Conservation (phyloP, 768 basidiomycete species). For the Tricholomella constricta region DNA sequence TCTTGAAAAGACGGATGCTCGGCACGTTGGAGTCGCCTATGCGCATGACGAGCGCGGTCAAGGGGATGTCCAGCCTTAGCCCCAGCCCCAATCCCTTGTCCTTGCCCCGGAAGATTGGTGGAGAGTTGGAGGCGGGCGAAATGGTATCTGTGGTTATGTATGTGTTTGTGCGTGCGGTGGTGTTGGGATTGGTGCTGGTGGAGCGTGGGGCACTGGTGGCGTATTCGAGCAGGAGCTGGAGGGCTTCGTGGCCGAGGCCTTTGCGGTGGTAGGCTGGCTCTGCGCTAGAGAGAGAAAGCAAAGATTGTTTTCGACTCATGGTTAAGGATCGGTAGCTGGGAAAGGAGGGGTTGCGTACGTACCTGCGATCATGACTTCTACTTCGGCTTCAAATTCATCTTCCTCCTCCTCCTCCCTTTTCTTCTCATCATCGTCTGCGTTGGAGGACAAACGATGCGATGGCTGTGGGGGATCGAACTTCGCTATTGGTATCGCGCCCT, state of each 20-base stretch:
- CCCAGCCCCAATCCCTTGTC: too few relatives aligned
- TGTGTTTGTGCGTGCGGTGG: too few relatives aligned
- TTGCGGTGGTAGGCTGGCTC: slow-evolving; percentile 68
- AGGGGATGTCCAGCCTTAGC: slow-evolving; percentile 43
- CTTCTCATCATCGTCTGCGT: too few relatives aligned
- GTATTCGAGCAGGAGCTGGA: slow-evolving; percentile 70
- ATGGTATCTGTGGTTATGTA: too few relatives aligned
- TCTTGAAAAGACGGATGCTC: slow-evolving; percentile 73
- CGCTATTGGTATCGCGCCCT: slow-evolving; percentile 41
- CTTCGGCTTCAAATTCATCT: slow-evolving; percentile 69
- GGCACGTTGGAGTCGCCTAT: slow-evolving; percentile 70
- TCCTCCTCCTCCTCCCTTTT: slow-evolving; percentile 31
- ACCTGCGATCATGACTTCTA: slow-evolving; percentile 95
- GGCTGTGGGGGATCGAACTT: slow-evolving; percentile 7
- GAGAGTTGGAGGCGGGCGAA: slow-evolving; percentile 9
- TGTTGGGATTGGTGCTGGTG: slow-evolving; percentile 4
- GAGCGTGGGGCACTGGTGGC: slow-evolving; percentile 47
- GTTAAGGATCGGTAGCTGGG: too few relatives aligned
- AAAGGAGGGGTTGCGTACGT: slow-evolving; percentile 12
- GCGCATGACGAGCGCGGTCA: slow-evolving; percentile 60
- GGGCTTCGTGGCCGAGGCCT: slow-evolving; percentile 64
- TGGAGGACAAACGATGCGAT: too few relatives aligned
- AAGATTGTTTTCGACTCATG: too few relatives aligned
- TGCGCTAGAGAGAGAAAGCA: slow-evolving; percentile 24
- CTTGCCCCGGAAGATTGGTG: slow-evolving; percentile 5